Conservation (phyloP, 805 yeast genomes). For the Candida tammaniensis region DNA sequence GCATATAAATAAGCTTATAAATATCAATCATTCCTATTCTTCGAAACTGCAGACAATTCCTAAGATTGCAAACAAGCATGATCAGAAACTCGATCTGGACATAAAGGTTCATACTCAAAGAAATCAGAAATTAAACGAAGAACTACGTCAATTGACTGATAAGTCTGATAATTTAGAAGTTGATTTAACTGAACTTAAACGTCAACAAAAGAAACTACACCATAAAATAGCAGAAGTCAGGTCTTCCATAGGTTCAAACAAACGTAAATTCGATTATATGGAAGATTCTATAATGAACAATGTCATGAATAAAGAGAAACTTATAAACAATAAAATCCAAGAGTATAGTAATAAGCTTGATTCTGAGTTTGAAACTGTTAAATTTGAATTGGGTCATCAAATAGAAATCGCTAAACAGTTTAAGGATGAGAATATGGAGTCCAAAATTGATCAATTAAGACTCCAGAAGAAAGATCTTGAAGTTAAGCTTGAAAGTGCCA, state of each 20-base stretch:
- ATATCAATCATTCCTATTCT: conserved; percentile 9
- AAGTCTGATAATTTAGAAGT: conserved; percentile 19
- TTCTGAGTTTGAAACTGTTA: conserved; percentile 28
- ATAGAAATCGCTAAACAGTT: conserved; percentile 23
- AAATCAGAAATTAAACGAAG: conserved; percentile 11
- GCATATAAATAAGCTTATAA: conserved; percentile 17
- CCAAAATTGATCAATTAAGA: conserved; percentile 13
- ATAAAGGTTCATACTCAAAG: conserved; percentile 8
- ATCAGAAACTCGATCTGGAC: conserved; percentile 9
- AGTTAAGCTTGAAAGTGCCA: background rate
- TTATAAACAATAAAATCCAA: conserved; percentile 25
- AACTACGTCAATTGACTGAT: conserved; percentile 12
- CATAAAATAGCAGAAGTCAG: conserved; percentile 12
- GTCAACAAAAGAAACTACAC: conserved; percentile 12
- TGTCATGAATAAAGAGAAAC: conserved; percentile 27
- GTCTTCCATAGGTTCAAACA: conserved; percentile 7
- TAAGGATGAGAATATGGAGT: conserved; percentile 19
- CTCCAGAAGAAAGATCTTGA: conserved; percentile 8
- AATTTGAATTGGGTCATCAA: conserved; percentile 33
- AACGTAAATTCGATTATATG: conserved; percentile 19
- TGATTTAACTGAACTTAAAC: conserved; percentile 17
- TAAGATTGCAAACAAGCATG: background rate
- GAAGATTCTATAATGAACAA: conserved; percentile 27
- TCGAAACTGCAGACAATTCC: background rate
- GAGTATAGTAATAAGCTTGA: conserved; percentile 25